Evolutionary conservation across 83 land plant species (phyloP).

Genomic region (Thuja plicata): DNA sequence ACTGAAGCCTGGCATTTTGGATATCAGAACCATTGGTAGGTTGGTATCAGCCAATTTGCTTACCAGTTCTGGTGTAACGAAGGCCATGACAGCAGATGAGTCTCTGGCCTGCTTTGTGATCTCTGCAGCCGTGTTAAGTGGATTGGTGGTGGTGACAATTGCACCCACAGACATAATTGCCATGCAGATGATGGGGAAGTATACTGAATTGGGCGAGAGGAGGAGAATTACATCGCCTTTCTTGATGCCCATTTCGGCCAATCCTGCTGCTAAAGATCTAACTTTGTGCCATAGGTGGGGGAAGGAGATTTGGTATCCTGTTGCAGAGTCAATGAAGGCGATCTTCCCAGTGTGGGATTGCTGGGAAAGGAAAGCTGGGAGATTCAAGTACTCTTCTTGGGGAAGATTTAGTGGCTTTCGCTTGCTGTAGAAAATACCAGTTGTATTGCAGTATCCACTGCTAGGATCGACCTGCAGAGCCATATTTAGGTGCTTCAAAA

Average conservation of each 20-base stretch:
- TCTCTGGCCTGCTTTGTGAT: conserved; percentile 16
- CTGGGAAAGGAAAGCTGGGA: background rate
- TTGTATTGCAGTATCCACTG: conserved; percentile 11
- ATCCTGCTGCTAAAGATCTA: conserved; percentile 18
- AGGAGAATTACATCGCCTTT: conserved; percentile 25
- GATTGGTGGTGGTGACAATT: conserved; percentile 21
- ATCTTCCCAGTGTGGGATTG: background rate
- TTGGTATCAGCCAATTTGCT: background rate
- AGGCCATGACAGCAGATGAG: conserved; percentile 13
- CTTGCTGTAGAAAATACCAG: conserved; percentile 7
- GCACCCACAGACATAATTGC: conserved; percentile 20
- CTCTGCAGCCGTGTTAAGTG: conserved; percentile 17
- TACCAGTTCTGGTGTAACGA: background rate
- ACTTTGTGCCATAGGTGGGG: conserved; percentile 1
- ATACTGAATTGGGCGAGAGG: conserved; percentile 23
- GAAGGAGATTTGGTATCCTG: background rate
- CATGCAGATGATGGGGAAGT: conserved; percentile 12
- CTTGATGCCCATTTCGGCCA: conserved; percentile 7
- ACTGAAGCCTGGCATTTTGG: background rate
- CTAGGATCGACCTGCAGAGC: background rate
- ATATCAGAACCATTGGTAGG: background rate
- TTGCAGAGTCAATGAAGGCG: conserved; percentile 16
- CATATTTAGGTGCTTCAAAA: too few species aligned
- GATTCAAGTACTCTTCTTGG: background rate
- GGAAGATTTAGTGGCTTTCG: background rate